Evolutionary conservation across 2,329 filamentous ascomycete genomes (phyloP), one percentile per base, ranked within the genome.

Genomic region (Exophiala sideris): DNA sequence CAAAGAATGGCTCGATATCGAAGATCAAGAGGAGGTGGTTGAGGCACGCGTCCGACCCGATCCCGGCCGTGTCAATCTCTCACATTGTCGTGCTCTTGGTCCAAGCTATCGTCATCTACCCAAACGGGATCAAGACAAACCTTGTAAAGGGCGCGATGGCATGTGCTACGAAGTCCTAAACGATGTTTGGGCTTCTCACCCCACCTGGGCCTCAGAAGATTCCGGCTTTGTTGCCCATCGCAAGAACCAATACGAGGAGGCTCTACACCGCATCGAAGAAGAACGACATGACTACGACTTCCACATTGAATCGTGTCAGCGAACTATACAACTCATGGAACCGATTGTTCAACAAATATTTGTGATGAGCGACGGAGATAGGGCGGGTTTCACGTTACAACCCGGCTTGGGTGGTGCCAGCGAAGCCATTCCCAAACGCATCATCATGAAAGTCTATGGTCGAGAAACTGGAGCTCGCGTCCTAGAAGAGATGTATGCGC

Each of bases 271-370:
- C 16, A 96, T 99, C 57, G 94, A 99, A 71, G 94, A 99, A 71
- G 94, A 99, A 70, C 88, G 94, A 3, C 94, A 99, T 67, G 94
- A 99, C 68, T 99, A 99, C 65, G 94, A 99, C 70, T 96, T 95
- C 73, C 94, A 96, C 68, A 97, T 99, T 49, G 94, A 99, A 73
- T 89, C 90, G 7, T 96, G 94, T 66, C 83, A 88, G 57, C 91
- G 95, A 63, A 96, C 94, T 46, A 95, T 99, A 55, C 94, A 97
- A 71, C 84, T 99, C 3, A 83, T 99, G 38, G 92, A 97, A 69
- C 94, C 94, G 0, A 89, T 97, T 54, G 91, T 90, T 1, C 91
- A 95, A 66, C 88, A 95, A 66, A 88, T 99, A 71, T 79, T 91
- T 12, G 85, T 87, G 39, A 87, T 96, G 81, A 81, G 80, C 7